Evolutionary conservation across 148 eudicot species (phyloP).

Genomic region (Vaccinium macrocarpon): DNA sequence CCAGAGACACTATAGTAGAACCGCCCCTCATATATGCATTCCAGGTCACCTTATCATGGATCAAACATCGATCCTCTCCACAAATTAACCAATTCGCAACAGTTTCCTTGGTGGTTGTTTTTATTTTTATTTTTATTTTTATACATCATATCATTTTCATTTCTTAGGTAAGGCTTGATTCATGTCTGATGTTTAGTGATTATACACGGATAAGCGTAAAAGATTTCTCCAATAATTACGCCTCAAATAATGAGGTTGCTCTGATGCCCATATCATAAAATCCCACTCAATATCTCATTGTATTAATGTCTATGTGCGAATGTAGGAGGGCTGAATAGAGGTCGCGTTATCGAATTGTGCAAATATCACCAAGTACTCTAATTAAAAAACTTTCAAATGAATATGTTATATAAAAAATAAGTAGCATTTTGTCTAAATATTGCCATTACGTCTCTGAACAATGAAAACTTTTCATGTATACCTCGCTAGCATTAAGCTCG

Average conservation of each 20-base stretch:
- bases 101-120: not conserved
- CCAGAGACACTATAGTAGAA: too few relatives aligned
- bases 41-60: not conserved
- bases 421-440: too few relatives aligned
- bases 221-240: not conserved
- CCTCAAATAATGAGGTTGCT: not conserved
- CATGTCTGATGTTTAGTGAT: conserved; percentile 1
- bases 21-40: not conserved
- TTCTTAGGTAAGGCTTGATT: not conserved
- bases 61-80: not conserved
- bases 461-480: too few relatives aligned
- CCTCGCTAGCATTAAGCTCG: too few relatives aligned
- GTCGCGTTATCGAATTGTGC: too few relatives aligned
- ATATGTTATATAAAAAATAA: too few relatives aligned
- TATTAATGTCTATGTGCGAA: not conserved
- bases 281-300: not conserved
- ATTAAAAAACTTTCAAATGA: too few relatives aligned
- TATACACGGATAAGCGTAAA: not conserved
- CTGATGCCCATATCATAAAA: too few relatives aligned
- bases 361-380: too few relatives aligned
- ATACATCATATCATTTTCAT: not conserved
- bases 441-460: too few relatives aligned
- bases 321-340: not conserved
- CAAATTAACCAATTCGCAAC: not conserved
- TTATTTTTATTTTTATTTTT: not conserved